These are phyloP conservation scores for Viola pubescens DNA, from an alignment of 441 rosid species.

Conservation along the genomic window DNA sequence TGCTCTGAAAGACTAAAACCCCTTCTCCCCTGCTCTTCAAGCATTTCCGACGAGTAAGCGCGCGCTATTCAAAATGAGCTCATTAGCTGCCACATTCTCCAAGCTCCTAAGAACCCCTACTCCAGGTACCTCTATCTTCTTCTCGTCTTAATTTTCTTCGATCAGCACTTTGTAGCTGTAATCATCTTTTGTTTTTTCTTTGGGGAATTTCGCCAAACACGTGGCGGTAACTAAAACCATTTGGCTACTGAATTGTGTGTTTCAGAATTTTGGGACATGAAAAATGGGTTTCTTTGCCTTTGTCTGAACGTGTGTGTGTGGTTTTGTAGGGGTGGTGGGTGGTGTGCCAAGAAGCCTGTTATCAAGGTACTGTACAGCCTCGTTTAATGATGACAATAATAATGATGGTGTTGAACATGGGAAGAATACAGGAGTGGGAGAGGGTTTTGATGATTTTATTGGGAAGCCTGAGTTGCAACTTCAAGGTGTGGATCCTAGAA, in stretches of 20 bases:
- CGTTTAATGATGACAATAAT: conserved; percentile 17
- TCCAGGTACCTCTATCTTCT: conserved; percentile 9
- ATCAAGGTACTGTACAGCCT: conserved; percentile 42
- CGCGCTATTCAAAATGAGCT: background rate
- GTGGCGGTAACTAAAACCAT: background rate
- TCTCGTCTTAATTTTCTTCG: conserved; percentile 21
- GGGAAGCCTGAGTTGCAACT: conserved; percentile 47
- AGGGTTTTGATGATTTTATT: conserved; percentile 34
- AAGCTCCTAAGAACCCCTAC: conserved; percentile 29
- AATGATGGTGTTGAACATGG: conserved; percentile 11
- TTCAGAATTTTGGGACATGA: background rate
- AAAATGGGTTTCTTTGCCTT: too few relatives aligned
- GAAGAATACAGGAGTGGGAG: conserved; percentile 25
- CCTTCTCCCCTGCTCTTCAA: conserved; percentile 11
- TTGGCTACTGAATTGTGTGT: background rate
- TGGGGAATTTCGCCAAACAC: conserved; percentile 16
- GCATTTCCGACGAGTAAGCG: background rate
- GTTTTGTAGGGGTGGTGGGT: conserved; percentile 25
- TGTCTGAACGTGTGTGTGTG: background rate
- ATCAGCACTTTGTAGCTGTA: background rate
- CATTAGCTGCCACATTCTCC: conserved; percentile 25
- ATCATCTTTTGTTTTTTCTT: background rate
- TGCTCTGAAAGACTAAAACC: conserved; percentile 17
- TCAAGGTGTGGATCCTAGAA: conserved; percentile 81
- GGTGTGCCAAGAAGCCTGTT: conserved; percentile 38